These are phyloP conservation scores for Cladosporium austrohemisphaericum DNA, from an alignment of 2,329 filamentous ascomycete genomes.

Conservation along the genomic window DNA sequence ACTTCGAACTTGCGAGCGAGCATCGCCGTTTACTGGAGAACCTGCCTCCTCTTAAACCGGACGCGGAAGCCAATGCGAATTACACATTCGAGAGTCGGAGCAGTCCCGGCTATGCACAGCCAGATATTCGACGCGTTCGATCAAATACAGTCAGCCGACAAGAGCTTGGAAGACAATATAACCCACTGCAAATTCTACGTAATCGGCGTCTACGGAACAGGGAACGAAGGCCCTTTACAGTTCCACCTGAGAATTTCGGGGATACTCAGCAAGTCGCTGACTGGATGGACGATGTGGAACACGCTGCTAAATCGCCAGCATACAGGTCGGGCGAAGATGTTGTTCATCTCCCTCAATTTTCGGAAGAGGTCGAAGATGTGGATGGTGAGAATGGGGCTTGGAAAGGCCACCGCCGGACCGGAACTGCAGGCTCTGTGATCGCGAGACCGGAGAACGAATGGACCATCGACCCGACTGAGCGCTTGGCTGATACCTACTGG, in stretches of 20 bases:
- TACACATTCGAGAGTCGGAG: constrained; percentile 38
- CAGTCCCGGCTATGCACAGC: constrained; percentile 39
- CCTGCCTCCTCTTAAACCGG: constrained; percentile 66
- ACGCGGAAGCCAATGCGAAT: constrained; percentile 41
- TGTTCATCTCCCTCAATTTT: constrained; percentile 27
- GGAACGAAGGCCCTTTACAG: constrained; percentile 70
- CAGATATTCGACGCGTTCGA: constrained; percentile 37
- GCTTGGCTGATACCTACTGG: constrained; percentile 90
- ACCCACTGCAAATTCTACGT: constrained; percentile 86
- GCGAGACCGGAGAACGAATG: constrained; percentile 78
- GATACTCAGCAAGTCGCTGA: constrained; percentile 66
- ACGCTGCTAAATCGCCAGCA: constrained; percentile 37
- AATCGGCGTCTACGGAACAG: constrained; percentile 82
- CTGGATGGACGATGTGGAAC: constrained; percentile 71
- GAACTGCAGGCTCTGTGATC: constrained; percentile 52
- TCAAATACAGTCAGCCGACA: constrained; percentile 30
- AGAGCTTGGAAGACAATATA: constrained; percentile 69
- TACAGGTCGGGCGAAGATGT: constrained; percentile 37
- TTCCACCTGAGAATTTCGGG: constrained; percentile 71
- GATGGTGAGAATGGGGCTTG: constrained; percentile 19
- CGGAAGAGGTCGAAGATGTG: constrained; percentile 22
- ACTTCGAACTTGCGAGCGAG: constrained; percentile 81
- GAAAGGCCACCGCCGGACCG: constrained; percentile 34
- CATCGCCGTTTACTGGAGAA: constrained; percentile 76
- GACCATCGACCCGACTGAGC: constrained; percentile 76